Base-by-base conservation (phyloP, 257 asterid genomes). In the Knoxia roxburghii region DNA sequence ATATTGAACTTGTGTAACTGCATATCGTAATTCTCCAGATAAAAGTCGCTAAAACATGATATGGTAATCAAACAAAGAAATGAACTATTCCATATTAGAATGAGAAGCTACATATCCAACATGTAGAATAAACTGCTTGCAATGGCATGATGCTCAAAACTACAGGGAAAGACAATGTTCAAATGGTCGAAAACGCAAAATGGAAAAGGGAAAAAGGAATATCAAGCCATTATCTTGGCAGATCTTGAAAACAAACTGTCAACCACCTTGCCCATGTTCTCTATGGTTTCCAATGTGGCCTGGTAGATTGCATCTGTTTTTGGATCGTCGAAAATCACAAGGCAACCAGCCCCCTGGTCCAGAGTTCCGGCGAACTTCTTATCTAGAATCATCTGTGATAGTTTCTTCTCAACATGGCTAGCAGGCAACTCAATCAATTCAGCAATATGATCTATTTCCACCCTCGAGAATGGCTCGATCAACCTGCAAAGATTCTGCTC, bases 271-370 rank as follows among this genome's bases (percentile, higher is more conserved):
- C 83, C 80, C 83, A 72, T 79, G 57, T 79, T 79, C 50, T 79
- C 72, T 55, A 79, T 67, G 39, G 83, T 72, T 23, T 79, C 83
- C 65, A 79, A 35, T 3, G 83, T 72, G 39, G 77, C 80, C 0
- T 75, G 80, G 65, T 75, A 79, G 6, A 79, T 75, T 6, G 80
- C 80, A 20, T 75, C 83, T 13, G 76, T 72, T 75, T 79, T 79
- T 0, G 78, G 83, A 56, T 79, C 83, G 23, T 79, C 83, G 20
- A 79, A 79, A 53, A 79, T 75, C 23, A 79, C 73, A 51, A 79
- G 83, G 71, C 83, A 79, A 68, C 83, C 83, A 27, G 83, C 80
- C 50, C 83, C 83, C 55, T 79, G 83, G 74, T 79, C 80, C 52
- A 79, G 68, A 54, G 83, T 79, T 6, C 83, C 83, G 4, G 83